phyloP scores from a whole-genome alignment of 2,329 filamentous ascomycete genomes.

The Diplodia mutila region DNA sequence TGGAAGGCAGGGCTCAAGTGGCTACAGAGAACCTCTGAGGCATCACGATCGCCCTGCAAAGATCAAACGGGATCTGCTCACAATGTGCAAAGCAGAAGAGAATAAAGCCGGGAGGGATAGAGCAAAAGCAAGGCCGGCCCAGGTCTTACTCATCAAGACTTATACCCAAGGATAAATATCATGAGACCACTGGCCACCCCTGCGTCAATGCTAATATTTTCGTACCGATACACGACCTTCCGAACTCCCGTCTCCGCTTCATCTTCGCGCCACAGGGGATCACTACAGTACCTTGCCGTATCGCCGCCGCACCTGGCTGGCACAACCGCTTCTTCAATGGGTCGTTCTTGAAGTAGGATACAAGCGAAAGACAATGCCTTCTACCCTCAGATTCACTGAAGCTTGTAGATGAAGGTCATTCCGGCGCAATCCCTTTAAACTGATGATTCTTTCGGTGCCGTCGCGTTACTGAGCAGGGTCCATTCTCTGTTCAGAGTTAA shows the following conservation, averaged over 20 bases:
- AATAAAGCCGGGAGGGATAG: not conserved
- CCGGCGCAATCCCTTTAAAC: too few species aligned
- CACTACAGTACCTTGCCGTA: not conserved
- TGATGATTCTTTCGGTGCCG: not conserved
- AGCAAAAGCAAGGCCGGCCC: not conserved
- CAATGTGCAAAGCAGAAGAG: not conserved
- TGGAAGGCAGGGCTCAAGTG: too few species aligned
- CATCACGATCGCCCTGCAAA: not conserved
- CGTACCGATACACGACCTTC: not conserved
- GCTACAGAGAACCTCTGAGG: too few species aligned
- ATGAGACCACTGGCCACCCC: not conserved
- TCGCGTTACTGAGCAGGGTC: not conserved
- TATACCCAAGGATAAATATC: not conserved
- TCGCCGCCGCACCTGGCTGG: not conserved
- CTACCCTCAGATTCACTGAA: not conserved
- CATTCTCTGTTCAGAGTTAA: not conserved
- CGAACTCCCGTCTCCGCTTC: not conserved
- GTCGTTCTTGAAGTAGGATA: not conserved
- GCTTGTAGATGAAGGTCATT: not conserved
- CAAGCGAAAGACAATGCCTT: not conserved
- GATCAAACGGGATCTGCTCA: not conserved
- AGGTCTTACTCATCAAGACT: not conserved
- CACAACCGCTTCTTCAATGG: too few species aligned
- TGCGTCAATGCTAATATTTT: not conserved
- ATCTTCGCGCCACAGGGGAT: not conserved